phyloP scores from a whole-genome alignment of 176 grass and related monocot genomes.

The Sorghum bicolor region DNA sequence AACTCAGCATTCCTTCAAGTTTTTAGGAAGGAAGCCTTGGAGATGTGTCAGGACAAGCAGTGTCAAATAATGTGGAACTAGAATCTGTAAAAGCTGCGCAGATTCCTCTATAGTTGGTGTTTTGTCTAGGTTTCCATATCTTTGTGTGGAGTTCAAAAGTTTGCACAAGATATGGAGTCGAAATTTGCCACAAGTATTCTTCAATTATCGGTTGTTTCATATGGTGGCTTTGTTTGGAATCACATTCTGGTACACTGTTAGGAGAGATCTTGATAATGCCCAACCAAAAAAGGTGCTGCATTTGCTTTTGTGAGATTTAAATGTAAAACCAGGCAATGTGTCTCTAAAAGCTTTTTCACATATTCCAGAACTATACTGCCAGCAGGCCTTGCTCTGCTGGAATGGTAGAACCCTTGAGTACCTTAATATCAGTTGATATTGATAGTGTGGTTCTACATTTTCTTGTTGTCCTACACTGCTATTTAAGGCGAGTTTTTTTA shows the following conservation, averaged over 20 bases:
- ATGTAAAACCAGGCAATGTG: constrained; percentile 20
- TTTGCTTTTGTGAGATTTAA: constrained; percentile 61
- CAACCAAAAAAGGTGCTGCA: constrained; percentile 60
- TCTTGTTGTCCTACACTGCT: constrained; percentile 30
- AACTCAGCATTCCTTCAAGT: constrained; percentile 49
- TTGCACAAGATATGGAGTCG: constrained; percentile 24
- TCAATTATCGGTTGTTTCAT: constrained; percentile 43
- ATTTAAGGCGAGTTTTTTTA: no score
- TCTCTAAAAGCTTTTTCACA: constrained; percentile 15
- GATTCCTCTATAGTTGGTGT: constrained; percentile 50
- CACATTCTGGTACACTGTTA: constrained; percentile 60
- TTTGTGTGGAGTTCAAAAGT: constrained; percentile 10
- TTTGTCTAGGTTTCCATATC: constrained; percentile 59
- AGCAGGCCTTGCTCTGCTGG: constrained; percentile 66
- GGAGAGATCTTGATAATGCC: constrained; percentile 64
- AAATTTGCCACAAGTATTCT: constrained; percentile 47
- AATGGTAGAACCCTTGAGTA: constrained; percentile 51
- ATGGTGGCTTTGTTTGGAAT: constrained; percentile 72
- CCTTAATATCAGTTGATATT: constrained; percentile 38
- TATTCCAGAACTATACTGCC: constrained; percentile 10
- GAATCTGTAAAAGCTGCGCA: constrained; percentile 65
- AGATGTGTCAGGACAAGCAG: constrained; percentile 8
- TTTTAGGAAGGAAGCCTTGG: constrained; percentile 30
- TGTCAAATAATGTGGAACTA: constrained; percentile 53
- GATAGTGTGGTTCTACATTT: constrained; percentile 63